Evolutionary conservation across 1,284 basidiomycete genomes (phyloP), one percentile per base, ranked within the genome.

Genomic region (Microbotryum saponariae): DNA sequence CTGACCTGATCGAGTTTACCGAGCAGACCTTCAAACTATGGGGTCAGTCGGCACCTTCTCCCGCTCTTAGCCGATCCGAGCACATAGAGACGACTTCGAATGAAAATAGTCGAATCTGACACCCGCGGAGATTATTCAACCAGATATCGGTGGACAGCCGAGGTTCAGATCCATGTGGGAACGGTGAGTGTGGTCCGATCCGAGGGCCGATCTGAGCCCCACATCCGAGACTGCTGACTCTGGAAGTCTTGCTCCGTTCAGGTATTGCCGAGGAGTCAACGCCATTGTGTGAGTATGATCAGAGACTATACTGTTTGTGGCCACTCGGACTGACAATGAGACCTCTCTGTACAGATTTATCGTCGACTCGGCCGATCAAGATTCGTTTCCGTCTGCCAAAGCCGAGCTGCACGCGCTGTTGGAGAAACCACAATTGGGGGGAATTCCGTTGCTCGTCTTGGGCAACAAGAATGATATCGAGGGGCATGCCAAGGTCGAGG

Each of bases 401-500:
- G 91, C 92, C 54, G 93, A 97, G 74, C 79, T 97, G 6, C 91
- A 94, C 72, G 85, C 57, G 0, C 79, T 97, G 3, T 80, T 97
- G 25, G 79, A 82, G 14, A 84, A 91, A 50, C 81, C 85, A 0
- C 83, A 82, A 27, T 81, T 97, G 25, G 74, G 78, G 1, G 86
- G 87, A 1, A 90, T 96, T 3, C 93, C 93, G 1, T 75, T 97
- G 46, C 82, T 97, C 18, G 91, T 97, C 21, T 80, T 97, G 27
- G 94, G 91, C 2, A 97, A 97, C 77, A 98, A 98, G 80, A 96
- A 91, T 72, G 94, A 97, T 73, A 71, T 97, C 2, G 82, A 85
- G 2, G 83, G 80, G 14, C 89, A 91, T 62, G 84, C 87, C 2
- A 77, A 83, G 14, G 88, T 93, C 2, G 89, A 92, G 70, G 89